Base-by-base conservation (phyloP, 768 basidiomycete species). In the Mycena filopes region DNA sequence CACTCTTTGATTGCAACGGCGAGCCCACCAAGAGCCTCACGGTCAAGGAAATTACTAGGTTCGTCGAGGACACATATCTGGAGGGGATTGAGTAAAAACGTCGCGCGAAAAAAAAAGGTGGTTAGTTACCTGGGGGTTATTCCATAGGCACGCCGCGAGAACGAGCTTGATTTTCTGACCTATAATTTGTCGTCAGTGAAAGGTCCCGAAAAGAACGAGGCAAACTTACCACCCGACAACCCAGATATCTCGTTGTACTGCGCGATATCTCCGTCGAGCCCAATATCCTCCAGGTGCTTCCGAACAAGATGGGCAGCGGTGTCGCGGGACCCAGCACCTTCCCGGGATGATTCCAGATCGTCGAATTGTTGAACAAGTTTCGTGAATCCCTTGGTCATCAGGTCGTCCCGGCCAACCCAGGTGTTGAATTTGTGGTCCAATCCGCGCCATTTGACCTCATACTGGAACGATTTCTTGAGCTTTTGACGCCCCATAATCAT, bases 171-270 rank as follows among this genome's bases (percentile, higher is more conserved):
- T 98, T 80, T 99, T 98, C 78, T 99, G 96, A 65, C 92, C 90
- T 92, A 58, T 31, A 56, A 46, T 47, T 40, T 45, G 38, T 10
- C 60, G 55, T 71, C 70, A 60, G 36, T 15, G 36, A 68, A 47
- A 62, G 42, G 42, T 23, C 25, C 40, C 47, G 41, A 11, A 20
- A 47, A 46, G 67, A 20, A 65, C n/a, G 59, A 38, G 25, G n/a
- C 57, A 73, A 61, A 33, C 81, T 69, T 74, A 89, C 96, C 96
- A 78, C 97, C 97, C 20, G 94, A 96, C 47, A 98, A 81, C 41
- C 97, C 96, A 38, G 88, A 87, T 74, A 98, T 96, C 80, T 99
- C 96, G 74, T 98, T 97, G 80, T 99, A 98, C 78, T 98, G 95
- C 13, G 96, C 96, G 65, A 98, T 98, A 80, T 98, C 95, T 45